Evolutionary conservation across 208 protist species (phyloP), one percentile per base, ranked within the genome.

Genomic region (Crithidia sp.): DNA sequence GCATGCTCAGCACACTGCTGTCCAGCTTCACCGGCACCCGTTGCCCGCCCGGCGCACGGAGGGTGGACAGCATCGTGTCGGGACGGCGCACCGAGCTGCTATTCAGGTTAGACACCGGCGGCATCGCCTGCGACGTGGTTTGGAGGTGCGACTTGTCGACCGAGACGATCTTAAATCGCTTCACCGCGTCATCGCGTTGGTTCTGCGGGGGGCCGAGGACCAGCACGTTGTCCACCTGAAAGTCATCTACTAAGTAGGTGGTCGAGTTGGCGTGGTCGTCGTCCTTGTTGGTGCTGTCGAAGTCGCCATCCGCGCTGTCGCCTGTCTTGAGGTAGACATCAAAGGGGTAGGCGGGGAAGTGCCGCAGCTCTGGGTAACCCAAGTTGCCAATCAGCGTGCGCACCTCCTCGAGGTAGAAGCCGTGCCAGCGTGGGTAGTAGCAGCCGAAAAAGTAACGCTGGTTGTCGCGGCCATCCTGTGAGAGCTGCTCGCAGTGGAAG

Each of bases 381-480:
- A 94, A 79, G 39, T 89, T 88, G 64, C 87, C 89, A 14, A 95
- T 87, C n/a, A 95, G 63, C 10, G 85, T 79, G 54, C 91, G 89
- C 74, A 96, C 84, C 87, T 97, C 94, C 58, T 97, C 90, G 3
- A 97, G 49, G 83, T 96, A 96, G 57, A 97, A 93, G 43, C 82
- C 86, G 43, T 91, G 90, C 90, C 90, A 97, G 41, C 94, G 90
- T 7, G 94, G 94, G 74, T 92, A 96, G 79, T 96, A 97, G 72
- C 81, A 86, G 37, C 94, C 94, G 28, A 92, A 90, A 77, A 97
- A 97, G 77, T 94, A 95, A 5, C 94, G 91, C 63, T 91, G 74
- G 58, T 86, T 84, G 70, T 97, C 94, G 8, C 70, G 67, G 43
- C 74, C 78, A 63, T 83, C 53, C 39, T 94, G 82, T 0, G 86